Evolutionary conservation across 2,329 filamentous ascomycete species (phyloP).

Genomic region (Cercospora nicotianae): DNA sequence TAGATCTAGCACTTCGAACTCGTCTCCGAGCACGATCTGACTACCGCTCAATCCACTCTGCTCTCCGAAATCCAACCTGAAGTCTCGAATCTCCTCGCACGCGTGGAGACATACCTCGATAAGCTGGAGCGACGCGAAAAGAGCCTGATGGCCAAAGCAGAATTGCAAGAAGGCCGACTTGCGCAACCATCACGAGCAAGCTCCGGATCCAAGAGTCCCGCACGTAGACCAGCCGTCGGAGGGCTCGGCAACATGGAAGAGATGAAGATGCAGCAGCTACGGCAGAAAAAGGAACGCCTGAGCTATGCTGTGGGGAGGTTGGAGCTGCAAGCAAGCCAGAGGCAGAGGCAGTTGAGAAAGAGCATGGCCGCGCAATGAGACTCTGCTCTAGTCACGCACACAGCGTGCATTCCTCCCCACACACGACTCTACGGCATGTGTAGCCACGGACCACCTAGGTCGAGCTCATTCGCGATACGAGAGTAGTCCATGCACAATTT

Average conservation of each 20-base stretch:
- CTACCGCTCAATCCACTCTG: slow-evolving; percentile 77
- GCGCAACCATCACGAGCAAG: slow-evolving; percentile 34
- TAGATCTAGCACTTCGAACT: slow-evolving; percentile 80
- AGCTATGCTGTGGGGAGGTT: slow-evolving; percentile 84
- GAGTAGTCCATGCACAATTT: neutral
- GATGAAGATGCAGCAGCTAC: slow-evolving; percentile 64
- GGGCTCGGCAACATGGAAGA: slow-evolving; percentile 52
- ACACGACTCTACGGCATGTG: neutral
- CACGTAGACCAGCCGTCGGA: slow-evolving; percentile 27
- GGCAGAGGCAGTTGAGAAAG: slow-evolving; percentile 69
- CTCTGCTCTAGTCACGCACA: neutral
- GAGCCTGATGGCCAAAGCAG: slow-evolving; percentile 75
- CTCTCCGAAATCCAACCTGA: slow-evolving; percentile 89
- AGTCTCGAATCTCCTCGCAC: slow-evolving; percentile 72
- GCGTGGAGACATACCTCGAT: slow-evolving; percentile 80
- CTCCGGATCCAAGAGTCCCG: slow-evolving; percentile 31
- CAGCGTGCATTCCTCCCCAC: neutral
- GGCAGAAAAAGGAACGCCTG: slow-evolving; percentile 79
- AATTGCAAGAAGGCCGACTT: slow-evolving; percentile 75
- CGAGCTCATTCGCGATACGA: neutral
- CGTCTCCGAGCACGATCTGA: slow-evolving; percentile 79
- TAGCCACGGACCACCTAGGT: neutral
- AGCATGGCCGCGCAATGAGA: slow-evolving; percentile 60
- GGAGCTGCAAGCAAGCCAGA: slow-evolving; percentile 80
- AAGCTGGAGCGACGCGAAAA: slow-evolving; percentile 81